Evolutionary conservation across 768 basidiomycete genomes (phyloP), one percentile per base, ranked within the genome.

Genomic region (Suillus subalutaceus): DNA sequence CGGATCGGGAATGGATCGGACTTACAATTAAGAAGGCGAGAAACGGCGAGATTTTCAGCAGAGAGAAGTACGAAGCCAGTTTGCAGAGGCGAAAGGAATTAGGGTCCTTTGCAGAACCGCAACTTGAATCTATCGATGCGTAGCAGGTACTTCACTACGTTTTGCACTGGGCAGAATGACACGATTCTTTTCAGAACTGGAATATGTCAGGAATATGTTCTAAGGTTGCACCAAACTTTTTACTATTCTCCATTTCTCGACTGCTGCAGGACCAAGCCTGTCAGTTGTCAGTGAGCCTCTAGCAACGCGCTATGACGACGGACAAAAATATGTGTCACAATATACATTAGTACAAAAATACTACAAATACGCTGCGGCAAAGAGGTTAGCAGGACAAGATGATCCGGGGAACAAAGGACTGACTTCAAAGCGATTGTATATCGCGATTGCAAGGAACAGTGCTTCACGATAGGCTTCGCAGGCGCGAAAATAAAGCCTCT

Each of bases 1-100:
- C 80, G 66, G 88, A 90, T 67, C 80, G 90, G 68, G 72, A 76
- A 32, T 88, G 85, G 83, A 80, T 92, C 46, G 78, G 80, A 38
- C 75, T 72, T n/a, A 67, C 83, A 62, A 85, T 91, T 40, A 65
- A 69, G 61, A 82, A 80, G 62, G 88, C 86, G 48, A 84, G 90
- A 62, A 67, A 70, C 38, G 79, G 75, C 23, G 72, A 74, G 23
- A 75, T 82, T 32, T 91, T 90, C 72, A 88, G 88, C 23, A 82
- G 87, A 60, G 80, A 84, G 59, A 80, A 82, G 74, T 91, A 91
- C 69, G 81, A 84, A 75, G 76, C 76, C 3, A 82, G 82, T 12
- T 69, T 91, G 68, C 69, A 73, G 72, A 78, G 78, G 63, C 76
- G 85, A 68, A 73, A 75, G 66, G 71, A 75, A 65, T 78, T 72